These are phyloP conservation scores for Tubosaeta sp. DNA, from an alignment of 768 basidiomycete genomes.

Conservation along the genomic window DNA sequence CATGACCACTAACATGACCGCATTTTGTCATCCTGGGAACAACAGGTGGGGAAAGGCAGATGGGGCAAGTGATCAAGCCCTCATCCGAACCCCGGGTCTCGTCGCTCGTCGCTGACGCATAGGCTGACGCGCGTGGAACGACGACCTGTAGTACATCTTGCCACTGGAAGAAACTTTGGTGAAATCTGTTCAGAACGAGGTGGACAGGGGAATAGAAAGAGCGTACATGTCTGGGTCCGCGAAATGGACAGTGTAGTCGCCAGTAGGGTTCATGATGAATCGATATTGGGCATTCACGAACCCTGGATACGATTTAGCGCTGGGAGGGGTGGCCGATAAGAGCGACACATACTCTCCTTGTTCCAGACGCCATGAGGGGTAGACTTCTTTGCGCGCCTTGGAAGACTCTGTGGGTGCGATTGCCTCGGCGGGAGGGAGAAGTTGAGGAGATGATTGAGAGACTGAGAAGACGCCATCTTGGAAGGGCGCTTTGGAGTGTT, in stretches of 20 bases:
- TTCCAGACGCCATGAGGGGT: conserved; percentile 71
- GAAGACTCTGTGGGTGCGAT: conserved; percentile 52
- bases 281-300: conserved; percentile 96
- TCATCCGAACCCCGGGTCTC: conserved; percentile 45
- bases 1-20: conserved; percentile 74
- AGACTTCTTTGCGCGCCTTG: conserved; percentile 72
- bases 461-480: conserved; percentile 68
- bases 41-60: conserved; percentile 87
- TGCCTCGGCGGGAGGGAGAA: conserved; percentile 91
- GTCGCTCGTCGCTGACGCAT: conserved; percentile 57
- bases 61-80: conserved; percentile 80
- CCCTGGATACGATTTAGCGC: conserved; percentile 42
- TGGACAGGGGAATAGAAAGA: neutral
- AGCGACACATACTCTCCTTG: conserved; percentile 78
- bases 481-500: conserved; percentile 52
- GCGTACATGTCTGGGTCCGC: conserved; percentile 95
- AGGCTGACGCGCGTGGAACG: conserved; percentile 77
- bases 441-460: conserved; percentile 83
- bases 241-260: conserved; percentile 92
- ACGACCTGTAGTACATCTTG: conserved; percentile 93
- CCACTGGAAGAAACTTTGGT: conserved; percentile 86
- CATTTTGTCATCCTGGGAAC: conserved; percentile 96
- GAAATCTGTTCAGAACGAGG: neutral
- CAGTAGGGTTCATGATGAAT: conserved; percentile 90
- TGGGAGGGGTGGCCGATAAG: conserved; percentile 11